Percentiles rank a stretch among this genome's conserved stretches.
These are phyloP conservation scores for Hyaloperonospora arabidopsidis DNA, from an alignment of 352 stramenopile genomes.

Conservation along the genomic window DNA sequence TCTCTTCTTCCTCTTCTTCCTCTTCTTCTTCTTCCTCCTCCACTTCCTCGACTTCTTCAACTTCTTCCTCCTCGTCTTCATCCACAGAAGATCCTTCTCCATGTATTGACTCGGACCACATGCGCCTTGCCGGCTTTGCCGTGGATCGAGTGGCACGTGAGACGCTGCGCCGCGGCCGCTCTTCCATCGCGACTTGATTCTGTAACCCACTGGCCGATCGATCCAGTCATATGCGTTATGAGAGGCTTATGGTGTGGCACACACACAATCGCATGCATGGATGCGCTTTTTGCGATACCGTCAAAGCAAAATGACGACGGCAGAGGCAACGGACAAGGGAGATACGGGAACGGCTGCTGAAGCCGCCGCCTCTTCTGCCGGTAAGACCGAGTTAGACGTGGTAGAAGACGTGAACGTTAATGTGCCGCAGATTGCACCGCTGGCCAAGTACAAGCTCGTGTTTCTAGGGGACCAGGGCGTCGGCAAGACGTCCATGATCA, in stretches of 20 bases:
- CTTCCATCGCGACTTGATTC: slow-evolving; percentile 7
- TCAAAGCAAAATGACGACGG: slow-evolving; percentile 24
- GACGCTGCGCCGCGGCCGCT: slow-evolving; percentile 31
- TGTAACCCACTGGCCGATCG: slow-evolving; percentile 7
- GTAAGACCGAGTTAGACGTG: slow-evolving; percentile 6
- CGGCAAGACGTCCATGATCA: slow-evolving; percentile 99
- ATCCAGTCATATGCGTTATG: background rate
- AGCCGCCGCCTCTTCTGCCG: slow-evolving; percentile 1
- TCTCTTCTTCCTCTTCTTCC: slow-evolving; percentile 44
- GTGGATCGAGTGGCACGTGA: slow-evolving; percentile 35
- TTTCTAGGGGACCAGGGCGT: slow-evolving; percentile 96
- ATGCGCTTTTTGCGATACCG: background rate
- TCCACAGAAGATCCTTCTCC: slow-evolving; percentile 25
- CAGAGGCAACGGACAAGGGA: slow-evolving; percentile 23
- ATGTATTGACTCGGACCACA: slow-evolving; percentile 1
- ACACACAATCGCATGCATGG: slow-evolving; percentile 1
- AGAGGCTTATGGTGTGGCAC: background rate
- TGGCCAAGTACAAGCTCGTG: slow-evolving; percentile 93
- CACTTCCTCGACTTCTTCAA: slow-evolving; percentile 26
- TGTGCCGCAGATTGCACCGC: slow-evolving; percentile 80
- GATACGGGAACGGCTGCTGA: slow-evolving; percentile 11
- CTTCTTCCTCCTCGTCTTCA: slow-evolving; percentile 44
- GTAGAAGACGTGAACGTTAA: slow-evolving; percentile 36
- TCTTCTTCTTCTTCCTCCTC: slow-evolving; percentile 51
- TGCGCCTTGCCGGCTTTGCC: slow-evolving; percentile 28